Evolutionary conservation across 2,329 filamentous ascomycete genomes (phyloP).

Genomic region (Claviceps paspali): DNA sequence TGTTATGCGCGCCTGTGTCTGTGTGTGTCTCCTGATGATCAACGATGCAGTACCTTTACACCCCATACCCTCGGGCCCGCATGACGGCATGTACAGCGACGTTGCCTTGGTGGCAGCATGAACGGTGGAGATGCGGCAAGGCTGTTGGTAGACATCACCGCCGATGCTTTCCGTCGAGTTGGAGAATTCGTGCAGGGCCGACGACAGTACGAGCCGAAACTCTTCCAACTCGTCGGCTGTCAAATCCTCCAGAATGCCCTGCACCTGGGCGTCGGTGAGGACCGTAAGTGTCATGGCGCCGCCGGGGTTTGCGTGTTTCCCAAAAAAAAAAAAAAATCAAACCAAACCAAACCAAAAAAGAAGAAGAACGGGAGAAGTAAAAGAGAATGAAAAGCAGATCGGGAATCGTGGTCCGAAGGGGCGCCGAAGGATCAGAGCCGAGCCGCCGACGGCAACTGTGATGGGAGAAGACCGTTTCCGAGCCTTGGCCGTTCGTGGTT

Average conservation of each 20-base stretch:
- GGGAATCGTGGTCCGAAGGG: too few relatives aligned
- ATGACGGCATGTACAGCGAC: conserved; percentile 62
- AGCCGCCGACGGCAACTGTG: too few relatives aligned
- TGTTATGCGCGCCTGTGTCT: too few relatives aligned
- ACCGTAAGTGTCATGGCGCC: conserved; percentile 40
- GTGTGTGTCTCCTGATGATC: too few relatives aligned
- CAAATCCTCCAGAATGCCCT: conserved; percentile 36
- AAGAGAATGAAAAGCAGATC: too few relatives aligned
- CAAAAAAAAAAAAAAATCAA: neutral
- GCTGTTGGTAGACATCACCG: conserved; percentile 36
- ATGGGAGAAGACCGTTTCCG: too few relatives aligned
- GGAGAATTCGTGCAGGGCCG: conserved; percentile 46
- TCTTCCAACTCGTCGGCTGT: conserved; percentile 34
- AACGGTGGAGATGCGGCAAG: conserved; percentile 33
- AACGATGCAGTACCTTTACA: conserved; percentile 40
- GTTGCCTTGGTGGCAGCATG: conserved; percentile 35
- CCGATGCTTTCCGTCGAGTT: conserved; percentile 32
- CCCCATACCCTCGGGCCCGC: conserved; percentile 45
- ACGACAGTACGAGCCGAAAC: conserved; percentile 32
- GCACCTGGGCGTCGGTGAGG: conserved; percentile 42
- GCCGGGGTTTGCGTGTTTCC: neutral
- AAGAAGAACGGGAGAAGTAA: too few relatives aligned
- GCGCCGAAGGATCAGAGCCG: too few relatives aligned
- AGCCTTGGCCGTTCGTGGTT: too few relatives aligned
- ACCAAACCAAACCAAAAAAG: too few relatives aligned